Conservation (phyloP, 2,329 filamentous ascomycete genomes). For the Lasiodiplodia gonubiensis region DNA sequence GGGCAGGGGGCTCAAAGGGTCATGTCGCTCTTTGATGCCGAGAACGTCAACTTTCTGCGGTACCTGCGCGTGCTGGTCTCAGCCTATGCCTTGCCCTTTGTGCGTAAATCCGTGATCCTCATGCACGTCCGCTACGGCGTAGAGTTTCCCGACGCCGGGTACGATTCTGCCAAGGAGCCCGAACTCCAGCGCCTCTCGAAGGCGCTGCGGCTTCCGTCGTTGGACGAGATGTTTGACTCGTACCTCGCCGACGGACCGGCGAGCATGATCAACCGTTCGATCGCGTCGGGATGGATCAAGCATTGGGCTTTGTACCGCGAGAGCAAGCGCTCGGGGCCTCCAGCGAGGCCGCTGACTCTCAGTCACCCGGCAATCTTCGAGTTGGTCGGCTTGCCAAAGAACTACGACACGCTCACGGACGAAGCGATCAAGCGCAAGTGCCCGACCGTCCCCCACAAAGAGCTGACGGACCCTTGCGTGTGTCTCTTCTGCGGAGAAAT, state of each 20-base stretch:
- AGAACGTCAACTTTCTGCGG: slow-evolving; percentile 41
- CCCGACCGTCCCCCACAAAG: slow-evolving; percentile 81
- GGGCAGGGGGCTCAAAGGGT: slow-evolving; percentile 7
- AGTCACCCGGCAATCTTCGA: slow-evolving; percentile 94
- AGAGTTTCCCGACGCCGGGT: slow-evolving; percentile 74
- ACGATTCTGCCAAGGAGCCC: slow-evolving; percentile 64
- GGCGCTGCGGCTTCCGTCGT: slow-evolving; percentile 74
- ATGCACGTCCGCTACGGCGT: slow-evolving; percentile 88
- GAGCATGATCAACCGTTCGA: slow-evolving; percentile 50
- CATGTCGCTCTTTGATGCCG: slow-evolving; percentile 17
- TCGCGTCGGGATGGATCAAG: slow-evolving; percentile 74
- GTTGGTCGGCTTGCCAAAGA: slow-evolving; percentile 86
- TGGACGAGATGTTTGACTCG: slow-evolving; percentile 77
- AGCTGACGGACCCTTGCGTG: slow-evolving; percentile 86
- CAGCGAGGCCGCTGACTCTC: slow-evolving; percentile 54
- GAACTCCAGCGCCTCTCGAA: slow-evolving; percentile 84
- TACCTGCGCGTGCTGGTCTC: slow-evolving; percentile 58
- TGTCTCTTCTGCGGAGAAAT: slow-evolving; percentile 97
- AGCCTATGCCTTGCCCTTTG: slow-evolving; percentile 86
- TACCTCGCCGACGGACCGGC: slow-evolving; percentile 52
- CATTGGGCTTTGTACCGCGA: slow-evolving; percentile 58
- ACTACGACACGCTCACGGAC: slow-evolving; percentile 91
- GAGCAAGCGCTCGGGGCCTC: slow-evolving; percentile 18
- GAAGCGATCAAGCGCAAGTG: slow-evolving; percentile 84
- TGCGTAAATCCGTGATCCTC: slow-evolving; percentile 83